A percentile compares a stretch with the other conserved stretches of the same genome.
Evolutionary conservation across 2,329 filamentous ascomycete genomes (phyloP).

Genomic region (Trichoderma guizhouense): DNA sequence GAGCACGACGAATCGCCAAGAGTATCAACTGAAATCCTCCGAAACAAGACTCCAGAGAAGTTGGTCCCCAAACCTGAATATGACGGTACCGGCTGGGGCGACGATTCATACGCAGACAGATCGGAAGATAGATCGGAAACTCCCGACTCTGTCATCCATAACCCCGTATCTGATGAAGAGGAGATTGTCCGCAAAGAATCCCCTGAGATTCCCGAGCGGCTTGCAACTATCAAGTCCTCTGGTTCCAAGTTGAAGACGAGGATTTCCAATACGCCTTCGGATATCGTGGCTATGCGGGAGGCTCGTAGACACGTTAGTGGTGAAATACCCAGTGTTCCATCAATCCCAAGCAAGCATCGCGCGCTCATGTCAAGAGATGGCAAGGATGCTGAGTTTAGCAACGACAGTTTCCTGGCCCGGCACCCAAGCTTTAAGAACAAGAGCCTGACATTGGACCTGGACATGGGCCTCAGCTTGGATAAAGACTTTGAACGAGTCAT

Average conservation of each 20-base stretch:
- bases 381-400: slow-evolving; percentile 34
- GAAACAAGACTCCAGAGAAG: slow-evolving; percentile 49
- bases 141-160: slow-evolving; percentile 86
- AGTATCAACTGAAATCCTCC: slow-evolving; percentile 18
- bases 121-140: slow-evolving; percentile 62
- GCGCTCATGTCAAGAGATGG: slow-evolving; percentile 52
- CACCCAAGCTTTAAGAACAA: slow-evolving; percentile 75
- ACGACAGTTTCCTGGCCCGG: slow-evolving; percentile 51
- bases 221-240: slow-evolving; percentile 85
- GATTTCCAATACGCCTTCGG: slow-evolving; percentile 81
- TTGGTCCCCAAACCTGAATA: slow-evolving; percentile 58
- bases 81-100: slow-evolving; percentile 60
- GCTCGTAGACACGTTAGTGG: slow-evolving; percentile 80
- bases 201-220: slow-evolving; percentile 70
- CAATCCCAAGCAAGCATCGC: slow-evolving; percentile 59
- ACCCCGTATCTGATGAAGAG: slow-evolving; percentile 55
- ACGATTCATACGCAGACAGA: slow-evolving; percentile 43
- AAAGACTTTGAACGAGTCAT: slow-evolving; percentile 94
- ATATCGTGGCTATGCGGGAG: slow-evolving; percentile 80
- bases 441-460: slow-evolving; percentile 77
- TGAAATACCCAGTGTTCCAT: slow-evolving; percentile 59
- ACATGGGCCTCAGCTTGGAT: slow-evolving; percentile 81
- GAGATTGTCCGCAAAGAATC: slow-evolving; percentile 46
- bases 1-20: background rate
- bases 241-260: slow-evolving; percentile 86